Conservation (phyloP, 169 alveolate species). For the Cryptosporidium viatorum region DNA sequence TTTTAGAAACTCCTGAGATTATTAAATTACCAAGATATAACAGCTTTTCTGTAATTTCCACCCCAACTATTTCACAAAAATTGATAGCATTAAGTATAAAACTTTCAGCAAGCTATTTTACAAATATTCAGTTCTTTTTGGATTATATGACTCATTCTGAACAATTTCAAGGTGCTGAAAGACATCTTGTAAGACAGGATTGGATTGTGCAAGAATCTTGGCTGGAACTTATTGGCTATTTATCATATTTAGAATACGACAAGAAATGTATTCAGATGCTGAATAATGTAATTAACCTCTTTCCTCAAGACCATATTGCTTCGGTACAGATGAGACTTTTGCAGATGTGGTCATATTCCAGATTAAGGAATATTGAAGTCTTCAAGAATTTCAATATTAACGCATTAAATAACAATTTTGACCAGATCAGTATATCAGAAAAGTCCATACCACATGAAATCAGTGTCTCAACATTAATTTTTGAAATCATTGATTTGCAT, state of each 20-base stretch:
- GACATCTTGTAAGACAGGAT: conserved; percentile 65
- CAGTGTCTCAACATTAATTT: conserved; percentile 45
- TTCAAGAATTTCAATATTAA: conserved; percentile 3
- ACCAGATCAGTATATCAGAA: conserved; percentile 16
- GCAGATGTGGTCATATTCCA: conserved; percentile 68
- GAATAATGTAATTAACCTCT: conserved; percentile 20
- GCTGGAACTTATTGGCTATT: conserved; percentile 60
- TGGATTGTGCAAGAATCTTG: conserved; percentile 72
- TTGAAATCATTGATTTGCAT: conserved; percentile 57
- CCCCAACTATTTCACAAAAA: conserved; percentile 73
- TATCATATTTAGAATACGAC: conserved; percentile 30
- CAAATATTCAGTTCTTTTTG: conserved; percentile 49
- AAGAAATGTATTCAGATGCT: conserved; percentile 11
- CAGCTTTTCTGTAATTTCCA: conserved; percentile 67
- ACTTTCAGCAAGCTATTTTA: conserved; percentile 55
- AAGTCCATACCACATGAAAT: conserved; percentile 62
- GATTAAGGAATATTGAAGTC: conserved; percentile 30
- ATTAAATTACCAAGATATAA: conserved; percentile 67
- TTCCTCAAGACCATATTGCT: conserved; percentile 63
- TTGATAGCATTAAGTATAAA: conserved; percentile 61
- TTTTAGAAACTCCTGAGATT: conserved; percentile 55
- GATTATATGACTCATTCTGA: conserved; percentile 58
- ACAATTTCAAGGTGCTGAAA: conserved; percentile 60
- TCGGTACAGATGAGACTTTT: conserved; percentile 45
- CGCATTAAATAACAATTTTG: not conserved